Base-by-base conservation (phyloP, 352 stramenopile genomes). In the Elongisporangium undulatum region DNA sequence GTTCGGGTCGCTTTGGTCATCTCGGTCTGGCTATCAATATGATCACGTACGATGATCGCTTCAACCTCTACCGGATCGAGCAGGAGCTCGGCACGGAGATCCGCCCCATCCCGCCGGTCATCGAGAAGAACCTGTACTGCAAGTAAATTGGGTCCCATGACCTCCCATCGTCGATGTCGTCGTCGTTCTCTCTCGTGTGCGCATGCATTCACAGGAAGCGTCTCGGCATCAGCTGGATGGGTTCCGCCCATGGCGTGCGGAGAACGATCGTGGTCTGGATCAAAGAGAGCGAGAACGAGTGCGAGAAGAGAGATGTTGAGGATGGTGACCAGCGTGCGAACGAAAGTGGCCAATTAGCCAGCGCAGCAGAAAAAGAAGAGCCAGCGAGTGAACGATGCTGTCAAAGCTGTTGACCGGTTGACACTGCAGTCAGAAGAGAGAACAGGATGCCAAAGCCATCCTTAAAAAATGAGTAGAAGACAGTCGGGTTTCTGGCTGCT, bases 31-130 rank as follows among this genome's bases (percentile, higher is more conserved):
- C 98, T 22, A 98, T 99, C 71, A 99, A 99, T 70, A 95, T 99
- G 68, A 99, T 99, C 74, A 99, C 97, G 51, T 98, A 98, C 69
- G 97, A 99, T 58, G 98, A 99, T 75, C 85, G 95, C 52, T 96
- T 99, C 79, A 97, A 96, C 61, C 71, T 99, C 56, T 99, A 98
- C 77, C 87, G 91, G 29, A 99, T 99, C 56, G 97, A 99, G 74
- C 94, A 99, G 67, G 98, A 99, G 73, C 87, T 99, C 7, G 97
- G 96, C 58, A 99, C 97, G 21, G 97, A 99, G 79, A 99, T 99
- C 69, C 86, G 97, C 56, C 96, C 98, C 10, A 99, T 99, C 66
- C 98, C 98, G 53, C 87, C 95, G 17, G 84, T 97, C 29, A 99
- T 99, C 75, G 97, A 99, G 75, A 92, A 97, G 53, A 98, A 98